Base-by-base conservation (phyloP, 495 filamentous ascomycete species). In the Oidiodendron maius region DNA sequence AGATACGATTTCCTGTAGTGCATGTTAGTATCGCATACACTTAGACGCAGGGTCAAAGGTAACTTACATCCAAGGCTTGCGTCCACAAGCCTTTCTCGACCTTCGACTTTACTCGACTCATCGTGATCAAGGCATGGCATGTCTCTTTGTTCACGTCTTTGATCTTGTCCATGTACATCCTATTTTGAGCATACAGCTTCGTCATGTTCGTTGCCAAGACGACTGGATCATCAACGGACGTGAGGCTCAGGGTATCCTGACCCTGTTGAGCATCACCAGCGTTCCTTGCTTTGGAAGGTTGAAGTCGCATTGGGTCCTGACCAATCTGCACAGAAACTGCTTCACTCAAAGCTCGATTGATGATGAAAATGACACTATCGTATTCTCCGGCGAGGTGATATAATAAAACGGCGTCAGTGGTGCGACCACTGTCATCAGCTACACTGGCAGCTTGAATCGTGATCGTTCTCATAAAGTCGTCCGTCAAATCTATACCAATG, bases 361-460 rank as follows among this genome's bases (percentile, higher is more conserved):
- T 79, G 54, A 96, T 91, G 35, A 77, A 68, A 46, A 96, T 80
- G 34, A 96, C 94, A 48, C 78, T 86, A 56, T 97, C 89, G 61
- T 94, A 97, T 58, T 99, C 89, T 57, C 87, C 87, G 0, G 91
- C 91, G 28, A 99, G 76, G 63, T 97, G 91, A 60, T 93, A 96
- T 32, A 99, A 70, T 39, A 99, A 74, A 4, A 96, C 91, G 1
- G 94, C 90, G 64, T 99, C 93, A 5, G 89, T 89, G 1, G 83
- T 85, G 30, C 94, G 76, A 26, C 94, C 91, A 63, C 89, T 94
- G 58, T 97, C 94, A 52, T 97, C 91, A 4, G 93, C 93, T 47
- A 89, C 83, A 44, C 78, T 82, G 26, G 93, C 93, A 25, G 93
- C 93, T 64, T 95, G 87, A 32, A 87, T 71, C 2, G 89, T 96